Base-by-base conservation (phyloP, 352 stramenopile species). In the Phytophthora ohioensis region DNA sequence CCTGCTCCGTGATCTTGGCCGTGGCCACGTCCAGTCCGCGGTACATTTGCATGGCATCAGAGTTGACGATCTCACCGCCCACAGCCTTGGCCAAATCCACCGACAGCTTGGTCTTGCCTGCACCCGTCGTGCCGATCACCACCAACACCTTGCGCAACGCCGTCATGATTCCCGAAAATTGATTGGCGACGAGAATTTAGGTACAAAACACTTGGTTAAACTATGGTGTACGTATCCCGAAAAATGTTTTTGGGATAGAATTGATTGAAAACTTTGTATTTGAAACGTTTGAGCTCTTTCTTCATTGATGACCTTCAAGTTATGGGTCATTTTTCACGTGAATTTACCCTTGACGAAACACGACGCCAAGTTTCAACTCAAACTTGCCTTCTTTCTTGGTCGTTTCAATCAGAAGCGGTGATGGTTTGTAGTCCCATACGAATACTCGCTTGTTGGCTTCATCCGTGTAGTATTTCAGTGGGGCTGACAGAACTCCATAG, bases 31-130 rank as follows among this genome's bases (percentile, higher is more conserved):
- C 85, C 54, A 98, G 72, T 0, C 89, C 91, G 8, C 84, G 80
- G 71, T 97, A 97, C 90, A 98, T 87, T 69, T 98, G 92, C 89
- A 98, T 97, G 34, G 89, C 89, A 56, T 98, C 92, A 30, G 89
- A 94, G 70, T 98, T 98, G 73, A 98, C 81, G 60, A 98, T 91
- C 72, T 98, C 92, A 9, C 92, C 92, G 54, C 85, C 87, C 36
- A 97, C 78, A 13, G 85, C 86, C 60, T 97, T 95, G 57, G 91
- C 91, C n/a, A 98, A 60, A 67, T 97, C 91, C 54, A 98, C 88
- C 5, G 91, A 95, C 36, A 98, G 86, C 81, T 98, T 97, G 8
- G 92, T 97, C 80, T 98, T 98, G 59, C 92, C 92, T 8, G 91
- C 90, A 47, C 92, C 92, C 30, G 92, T 98, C n/a, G 92, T 95